These are phyloP conservation scores for Claviceps sp. DNA, from an alignment of 2,329 filamentous ascomycete species.

Conservation along the genomic window DNA sequence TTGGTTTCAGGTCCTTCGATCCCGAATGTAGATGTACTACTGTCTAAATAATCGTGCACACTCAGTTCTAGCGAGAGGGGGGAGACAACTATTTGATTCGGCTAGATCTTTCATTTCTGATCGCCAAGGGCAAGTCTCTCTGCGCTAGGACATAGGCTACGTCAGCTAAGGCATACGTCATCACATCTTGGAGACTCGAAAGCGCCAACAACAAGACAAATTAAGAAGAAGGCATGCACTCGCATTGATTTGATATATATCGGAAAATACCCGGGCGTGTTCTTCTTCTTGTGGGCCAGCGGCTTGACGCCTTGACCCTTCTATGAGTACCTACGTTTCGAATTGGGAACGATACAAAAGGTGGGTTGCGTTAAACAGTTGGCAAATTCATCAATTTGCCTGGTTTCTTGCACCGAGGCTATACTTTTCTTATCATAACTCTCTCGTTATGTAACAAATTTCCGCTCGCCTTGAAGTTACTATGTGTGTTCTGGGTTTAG, in stretches of 20 bases:
- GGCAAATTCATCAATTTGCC: not conserved
- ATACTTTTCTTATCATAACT: not conserved
- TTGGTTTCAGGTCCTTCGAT: conserved; percentile 36
- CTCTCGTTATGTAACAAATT: conserved; percentile 7
- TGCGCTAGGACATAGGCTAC: conserved; percentile 5
- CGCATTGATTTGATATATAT: not conserved
- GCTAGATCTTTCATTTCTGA: conserved; percentile 5
- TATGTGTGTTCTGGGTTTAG: conserved; percentile 13
- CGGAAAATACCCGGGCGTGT: conserved; percentile 10
- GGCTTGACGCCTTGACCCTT: not conserved
- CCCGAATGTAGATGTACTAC: conserved; percentile 37
- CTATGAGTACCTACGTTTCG: not conserved
- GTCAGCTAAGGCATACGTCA: conserved; percentile 16
- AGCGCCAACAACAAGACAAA: conserved; percentile 14
- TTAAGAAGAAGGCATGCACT: conserved; percentile 8
- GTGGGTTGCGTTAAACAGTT: not conserved
- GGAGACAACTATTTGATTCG: not conserved
- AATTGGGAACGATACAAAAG: not conserved
- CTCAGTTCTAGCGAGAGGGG: conserved; percentile 11
- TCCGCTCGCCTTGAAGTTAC: conserved; percentile 17
- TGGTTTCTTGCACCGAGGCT: not conserved
- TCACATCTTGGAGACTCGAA: conserved; percentile 21
- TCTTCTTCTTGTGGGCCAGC: conserved; percentile 4
- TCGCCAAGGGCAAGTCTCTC: conserved; percentile 6
- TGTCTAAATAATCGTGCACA: conserved; percentile 37